Evolutionary conservation across 352 stramenopile species (phyloP).

Genomic region (Globisporangium splendens): DNA sequence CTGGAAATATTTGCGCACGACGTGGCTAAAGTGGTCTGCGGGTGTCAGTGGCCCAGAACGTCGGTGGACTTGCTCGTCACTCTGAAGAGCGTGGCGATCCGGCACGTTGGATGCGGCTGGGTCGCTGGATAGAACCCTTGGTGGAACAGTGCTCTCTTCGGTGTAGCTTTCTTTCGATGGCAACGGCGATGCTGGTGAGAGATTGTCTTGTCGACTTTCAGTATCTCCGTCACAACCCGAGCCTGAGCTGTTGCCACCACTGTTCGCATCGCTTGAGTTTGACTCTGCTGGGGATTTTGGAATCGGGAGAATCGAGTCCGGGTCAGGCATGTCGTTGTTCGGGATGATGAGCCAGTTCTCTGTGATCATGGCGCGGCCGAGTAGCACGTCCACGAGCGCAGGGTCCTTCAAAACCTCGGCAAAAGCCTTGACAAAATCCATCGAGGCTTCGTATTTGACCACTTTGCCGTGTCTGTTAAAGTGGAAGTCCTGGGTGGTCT

Average conservation of each 20-base stretch:
- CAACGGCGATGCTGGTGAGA: neutral
- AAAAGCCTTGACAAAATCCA: constrained; percentile 40
- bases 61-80: constrained; percentile 2
- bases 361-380: constrained; percentile 30
- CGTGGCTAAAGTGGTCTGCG: constrained; percentile 7
- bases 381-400: constrained; percentile 22
- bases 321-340: constrained; percentile 1
- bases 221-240: constrained; percentile 8
- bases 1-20: constrained; percentile 12
- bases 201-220: neutral
- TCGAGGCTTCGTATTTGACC: constrained; percentile 25
- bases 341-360: constrained; percentile 23
- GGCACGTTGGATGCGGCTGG: too few species aligned
- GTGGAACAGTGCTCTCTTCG: constrained; percentile 1
- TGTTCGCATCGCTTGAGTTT: neutral
- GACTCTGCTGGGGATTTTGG: neutral
- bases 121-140: neutral
- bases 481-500: constrained; percentile 30
- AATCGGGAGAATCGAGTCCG: neutral
- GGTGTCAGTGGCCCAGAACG: constrained; percentile 10
- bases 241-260: neutral
- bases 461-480: constrained; percentile 32
- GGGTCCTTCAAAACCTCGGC: constrained; percentile 29
- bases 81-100: too few species aligned
- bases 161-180: too few species aligned